Evolutionary conservation across 169 alveolate genomes (phyloP), one percentile per base, ranked within the genome.

Genomic region (Eimeria acervulina): DNA sequence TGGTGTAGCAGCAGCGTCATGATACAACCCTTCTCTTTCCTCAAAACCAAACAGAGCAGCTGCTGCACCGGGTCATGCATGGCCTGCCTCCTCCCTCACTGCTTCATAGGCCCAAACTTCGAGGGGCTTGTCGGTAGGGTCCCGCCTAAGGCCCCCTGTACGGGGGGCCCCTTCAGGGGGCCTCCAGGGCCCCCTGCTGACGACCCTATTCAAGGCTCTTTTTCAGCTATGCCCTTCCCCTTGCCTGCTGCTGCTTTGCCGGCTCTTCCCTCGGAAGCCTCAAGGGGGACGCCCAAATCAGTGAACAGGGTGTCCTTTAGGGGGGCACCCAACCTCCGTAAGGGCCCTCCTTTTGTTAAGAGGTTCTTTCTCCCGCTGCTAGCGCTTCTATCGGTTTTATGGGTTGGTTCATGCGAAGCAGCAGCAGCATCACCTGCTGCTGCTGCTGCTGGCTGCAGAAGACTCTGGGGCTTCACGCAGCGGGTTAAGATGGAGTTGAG

Each of bases 381-480:
- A 28, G 13, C 28, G n/a, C n/a, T 59, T 59, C n/a, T n/a, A 36
- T 21, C 28, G 12, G 23, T 13, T 13, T 10, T 70, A 13, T 70
- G 81, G 40, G 19, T 59, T 12, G 44, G 21, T 31, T 12, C 81
- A 31, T 26, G 81, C 28, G 44, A 23, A 31, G 59, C 59, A 51
- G 19, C 36, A 51, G 59, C 59, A 51, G 59, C 59, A 51, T 10
- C 59, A 12, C 21, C 21, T 51, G 59, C 59, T 51, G 76, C 76
- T 66, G 80, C 80, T 68, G 81, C 44, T 70, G 81, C 44, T 70
- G 81, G 23, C 15, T 70, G 47, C 81, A 10, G 59, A 51, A n/a
- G 28, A 28, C 74, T 28, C 28, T 63, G 74, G 13, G 74, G 74
- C 74, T 70, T 70, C 6, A 13, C 44, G 21, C 44, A 70, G 81